Conservation (phyloP, 73 alveolate genomes). For the Paramecium tetraurelia region DNA sequence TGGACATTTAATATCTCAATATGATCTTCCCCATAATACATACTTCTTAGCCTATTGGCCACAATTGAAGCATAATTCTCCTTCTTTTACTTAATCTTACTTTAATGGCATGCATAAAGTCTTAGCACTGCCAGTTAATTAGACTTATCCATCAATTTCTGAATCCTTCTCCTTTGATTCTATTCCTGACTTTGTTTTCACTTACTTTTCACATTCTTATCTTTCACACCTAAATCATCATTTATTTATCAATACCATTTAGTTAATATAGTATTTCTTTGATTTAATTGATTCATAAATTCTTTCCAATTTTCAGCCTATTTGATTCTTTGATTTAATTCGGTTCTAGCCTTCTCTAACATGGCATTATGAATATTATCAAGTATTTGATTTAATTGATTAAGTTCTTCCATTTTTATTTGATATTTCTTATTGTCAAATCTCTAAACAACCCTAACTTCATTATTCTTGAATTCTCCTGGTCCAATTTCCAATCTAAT, state of each 20-base stretch:
- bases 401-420: slow-evolving; percentile 72
- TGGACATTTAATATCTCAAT: slow-evolving; percentile 66
- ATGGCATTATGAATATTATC: slow-evolving; percentile 87
- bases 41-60: slow-evolving; percentile 86
- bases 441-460: slow-evolving; percentile 84
- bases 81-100: slow-evolving; percentile 83
- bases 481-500: slow-evolving; percentile 97
- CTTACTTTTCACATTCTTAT: slow-evolving; percentile 86
- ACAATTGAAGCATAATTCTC: slow-evolving; percentile 95
- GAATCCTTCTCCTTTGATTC: slow-evolving; percentile 85
- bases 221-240: slow-evolving; percentile 72
- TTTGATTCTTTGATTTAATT: slow-evolving; percentile 77
- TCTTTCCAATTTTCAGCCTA: slow-evolving; percentile 91
- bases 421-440: slow-evolving; percentile 72
- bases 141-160: slow-evolving; percentile 87
- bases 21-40: slow-evolving; percentile 97
- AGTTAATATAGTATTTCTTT: slow-evolving; percentile 81
- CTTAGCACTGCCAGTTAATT: slow-evolving; percentile 95
- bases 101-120: slow-evolving; percentile 94
- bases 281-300: slow-evolving; percentile 89
- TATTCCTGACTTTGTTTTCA: slow-evolving; percentile 91
- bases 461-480: slow-evolving; percentile 69
- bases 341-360: slow-evolving; percentile 83
- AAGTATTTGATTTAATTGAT: slow-evolving; percentile 74
- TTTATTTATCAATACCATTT: slow-evolving; percentile 81